Evolutionary conservation across 106 monocot species (phyloP), one percentile per base, ranked within the genome.

Genomic region (Triglochin maritima): DNA sequence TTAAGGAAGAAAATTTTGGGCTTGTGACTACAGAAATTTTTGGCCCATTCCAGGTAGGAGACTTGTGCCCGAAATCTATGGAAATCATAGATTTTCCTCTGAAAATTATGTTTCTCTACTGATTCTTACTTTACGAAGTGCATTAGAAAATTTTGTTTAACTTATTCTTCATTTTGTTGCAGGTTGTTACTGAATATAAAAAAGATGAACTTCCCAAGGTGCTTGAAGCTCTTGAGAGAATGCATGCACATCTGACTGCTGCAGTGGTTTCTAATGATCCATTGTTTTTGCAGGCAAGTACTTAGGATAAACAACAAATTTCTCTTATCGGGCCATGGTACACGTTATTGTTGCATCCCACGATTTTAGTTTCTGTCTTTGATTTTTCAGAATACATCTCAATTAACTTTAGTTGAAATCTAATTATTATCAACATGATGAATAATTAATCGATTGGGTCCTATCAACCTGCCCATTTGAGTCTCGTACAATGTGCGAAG

Each of bases 171-270:
- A 29, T 5, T 44, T 12, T 57, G 46, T 9, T 47, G 7, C 81
- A 96, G 95, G 72, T 96, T 59, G 76, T 96, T 55, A 86, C 95
- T 8, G 57, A 81, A 9, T 96, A 96, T 67, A 88, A 78, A 60
- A 69, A 88, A 45, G 79, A 85, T 56, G 69, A 88, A 57, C 90
- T 96, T 57, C 50, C 61, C 4, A 65, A 79, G 68, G 95, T 96
- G 41, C 74, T 96, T 75, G 76, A 91, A 62, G 95, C 95, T 70
- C 91, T 83, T 64, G 90, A 96, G 72, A 85, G 77, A 57, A 91
- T 96, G 95, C 74, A 91, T 72, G 90, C 95, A 29, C 95, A 96
- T 77, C 79, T 96, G 76, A 96, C 95, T 13, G 95, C 95, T 69
- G 95, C 95, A 4, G 85, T 96, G 55, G 95, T 96, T 65, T 91